Percentiles rank a stretch among this genome's conserved stretches.
phyloP scores from a whole-genome alignment of 331 rosid genomes.

The Pyracantha coccinea region DNA sequence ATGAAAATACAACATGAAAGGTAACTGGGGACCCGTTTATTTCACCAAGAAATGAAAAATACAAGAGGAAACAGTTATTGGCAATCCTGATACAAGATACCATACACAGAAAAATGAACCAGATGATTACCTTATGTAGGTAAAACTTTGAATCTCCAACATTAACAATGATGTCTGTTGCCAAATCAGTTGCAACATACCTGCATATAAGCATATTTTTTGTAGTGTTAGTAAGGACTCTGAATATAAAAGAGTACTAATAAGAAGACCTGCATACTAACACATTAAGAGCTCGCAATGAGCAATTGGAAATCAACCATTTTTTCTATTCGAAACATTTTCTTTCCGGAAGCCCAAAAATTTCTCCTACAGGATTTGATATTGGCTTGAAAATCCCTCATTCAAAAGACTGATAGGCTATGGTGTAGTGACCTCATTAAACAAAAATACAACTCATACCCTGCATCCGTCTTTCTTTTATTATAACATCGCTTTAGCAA shows the following conservation, averaged over 20 bases:
- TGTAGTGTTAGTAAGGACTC: background rate
- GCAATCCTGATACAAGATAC: background rate
- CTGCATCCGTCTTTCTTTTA: background rate
- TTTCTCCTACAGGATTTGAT: background rate
- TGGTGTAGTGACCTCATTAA: background rate
- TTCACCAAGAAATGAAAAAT: background rate
- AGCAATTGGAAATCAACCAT: background rate
- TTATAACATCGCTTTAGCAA: background rate
- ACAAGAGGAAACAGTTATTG: background rate
- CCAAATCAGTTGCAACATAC: conserved; percentile 81
- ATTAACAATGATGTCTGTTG: conserved; percentile 56
- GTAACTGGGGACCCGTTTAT: background rate
- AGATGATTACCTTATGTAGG: conserved; percentile 71
- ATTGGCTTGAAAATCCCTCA: background rate
- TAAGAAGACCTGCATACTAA: background rate
- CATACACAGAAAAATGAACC: background rate
- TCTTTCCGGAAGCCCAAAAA: background rate
- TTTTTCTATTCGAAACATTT: background rate
- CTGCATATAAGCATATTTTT: conserved; percentile 36
- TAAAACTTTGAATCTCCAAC: conserved; percentile 71
- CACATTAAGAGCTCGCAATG: background rate
- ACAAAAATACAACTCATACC: background rate
- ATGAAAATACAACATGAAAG: background rate
- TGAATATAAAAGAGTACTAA: background rate
- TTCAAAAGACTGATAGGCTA: background rate